Percentiles rank a stretch among this genome's conserved stretches.
Conservation (phyloP, 2,329 filamentous ascomycete genomes). For the Phoma sp. region DNA sequence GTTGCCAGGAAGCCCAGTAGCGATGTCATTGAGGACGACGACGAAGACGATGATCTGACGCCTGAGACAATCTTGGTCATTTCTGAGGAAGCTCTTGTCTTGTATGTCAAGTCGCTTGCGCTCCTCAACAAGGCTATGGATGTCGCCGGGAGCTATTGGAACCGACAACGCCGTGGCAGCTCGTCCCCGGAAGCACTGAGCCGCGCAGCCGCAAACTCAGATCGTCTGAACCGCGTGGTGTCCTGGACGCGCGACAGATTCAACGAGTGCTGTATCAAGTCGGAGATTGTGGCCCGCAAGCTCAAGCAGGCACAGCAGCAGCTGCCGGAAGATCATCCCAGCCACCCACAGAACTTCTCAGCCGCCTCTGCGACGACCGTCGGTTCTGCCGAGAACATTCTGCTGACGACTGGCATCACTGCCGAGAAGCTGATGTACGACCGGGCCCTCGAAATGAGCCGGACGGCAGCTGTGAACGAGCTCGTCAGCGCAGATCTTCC, state of each 20-base stretch:
- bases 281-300: slow-evolving; percentile 88
- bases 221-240: slow-evolving; percentile 88
- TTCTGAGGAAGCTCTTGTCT: slow-evolving; percentile 90
- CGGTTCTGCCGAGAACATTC: slow-evolving; percentile 77
- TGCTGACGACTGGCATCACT: slow-evolving; percentile 85
- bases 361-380: slow-evolving; percentile 63
- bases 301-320: slow-evolving; percentile 84
- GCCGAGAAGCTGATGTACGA: slow-evolving; percentile 99
- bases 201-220: slow-evolving; percentile 55
- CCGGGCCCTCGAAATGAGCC: slow-evolving; percentile 94
- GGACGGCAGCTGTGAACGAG: slow-evolving; percentile 91
- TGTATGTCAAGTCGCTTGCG: slow-evolving; percentile 93
- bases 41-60: slow-evolving; percentile 72
- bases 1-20: slow-evolving; percentile 43
- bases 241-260: slow-evolving; percentile 95
- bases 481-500: slow-evolving; percentile 86
- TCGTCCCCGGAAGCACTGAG: slow-evolving; percentile 50
- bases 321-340: slow-evolving; percentile 82
- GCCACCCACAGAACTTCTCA: slow-evolving; percentile 80
- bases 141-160: slow-evolving; percentile 92
- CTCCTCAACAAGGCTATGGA: slow-evolving; percentile 95
- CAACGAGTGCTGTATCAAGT: slow-evolving; percentile 97
- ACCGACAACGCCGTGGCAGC: slow-evolving; percentile 71
- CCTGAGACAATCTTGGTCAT: slow-evolving; percentile 83
- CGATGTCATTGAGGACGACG: slow-evolving; percentile 59